phyloP scores from a whole-genome alignment of 345 rosid genomes.

The Kernera saxatilis region DNA sequence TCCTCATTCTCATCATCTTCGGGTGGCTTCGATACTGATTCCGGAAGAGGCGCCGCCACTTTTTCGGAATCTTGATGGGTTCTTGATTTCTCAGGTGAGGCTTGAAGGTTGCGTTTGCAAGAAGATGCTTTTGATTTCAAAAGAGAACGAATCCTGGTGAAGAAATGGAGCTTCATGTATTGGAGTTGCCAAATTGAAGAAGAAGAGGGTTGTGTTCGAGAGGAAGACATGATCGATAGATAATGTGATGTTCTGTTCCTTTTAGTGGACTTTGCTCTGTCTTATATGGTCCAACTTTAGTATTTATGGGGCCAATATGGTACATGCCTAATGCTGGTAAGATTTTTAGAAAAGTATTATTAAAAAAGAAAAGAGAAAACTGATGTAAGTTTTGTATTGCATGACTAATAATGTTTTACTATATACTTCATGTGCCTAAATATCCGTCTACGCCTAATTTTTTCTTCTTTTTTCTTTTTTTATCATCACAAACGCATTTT shows the following conservation, averaged over 20 bases:
- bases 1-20: constrained; percentile 32
- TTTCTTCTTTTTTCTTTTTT: no score
- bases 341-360: background rate
- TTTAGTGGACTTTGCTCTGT: constrained; percentile 23
- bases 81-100: constrained; percentile 20
- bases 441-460: background rate
- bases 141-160: constrained; percentile 52
- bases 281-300: constrained; percentile 7
- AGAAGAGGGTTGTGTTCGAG: constrained; percentile 33
- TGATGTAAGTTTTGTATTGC: background rate
- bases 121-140: constrained; percentile 44
- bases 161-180: constrained; percentile 47
- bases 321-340: constrained; percentile 16
- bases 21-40: background rate
- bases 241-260: constrained; percentile 10
- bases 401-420: background rate
- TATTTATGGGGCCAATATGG: constrained; percentile 12
- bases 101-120: constrained; percentile 24
- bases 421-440: background rate
- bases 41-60: background rate
- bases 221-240: constrained; percentile 27
- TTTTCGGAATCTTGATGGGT: constrained; percentile 1
- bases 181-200: constrained; percentile 42
- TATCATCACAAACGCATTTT: no score
- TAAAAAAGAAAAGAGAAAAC: background rate